Percentiles rank a stretch among this genome's conserved stretches.
Evolutionary conservation across 1,284 basidiomycete species (phyloP).

Genomic region (Phellopilus nigrolimitatus): DNA sequence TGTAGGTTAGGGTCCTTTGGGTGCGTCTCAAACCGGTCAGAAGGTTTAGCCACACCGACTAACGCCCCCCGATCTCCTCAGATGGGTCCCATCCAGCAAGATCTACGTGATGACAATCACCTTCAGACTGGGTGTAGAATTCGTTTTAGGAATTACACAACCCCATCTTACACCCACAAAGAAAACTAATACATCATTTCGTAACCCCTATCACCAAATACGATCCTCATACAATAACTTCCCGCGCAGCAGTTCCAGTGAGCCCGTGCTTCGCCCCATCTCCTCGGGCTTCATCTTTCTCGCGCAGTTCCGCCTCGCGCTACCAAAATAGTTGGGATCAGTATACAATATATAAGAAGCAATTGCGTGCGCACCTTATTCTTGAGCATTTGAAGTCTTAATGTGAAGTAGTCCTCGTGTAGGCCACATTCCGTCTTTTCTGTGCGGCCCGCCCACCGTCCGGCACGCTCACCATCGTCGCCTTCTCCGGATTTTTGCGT

Average conservation of each 20-base stretch:
- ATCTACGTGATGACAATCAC: no score
- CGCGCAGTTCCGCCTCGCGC: slow-evolving; percentile 27
- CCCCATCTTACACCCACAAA: no score
- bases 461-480: slow-evolving; percentile 79
- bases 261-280: background rate
- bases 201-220: background rate
- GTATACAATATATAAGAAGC: background rate
- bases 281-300: slow-evolving; percentile 24
- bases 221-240: background rate
- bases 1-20: no score
- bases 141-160: no score
- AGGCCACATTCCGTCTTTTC: slow-evolving; percentile 96
- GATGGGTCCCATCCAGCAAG: no score
- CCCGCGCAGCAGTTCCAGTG: background rate
- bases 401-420: slow-evolving; percentile 80
- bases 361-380: slow-evolving; percentile 22
- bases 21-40: no score
- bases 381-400: slow-evolving; percentile 41
- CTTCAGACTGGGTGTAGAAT: no score
- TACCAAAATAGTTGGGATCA: slow-evolving; percentile 12
- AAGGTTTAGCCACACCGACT: no score
- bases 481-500: slow-evolving; percentile 70
- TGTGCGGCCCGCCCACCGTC: slow-evolving; percentile 84
- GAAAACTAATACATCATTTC: no score
- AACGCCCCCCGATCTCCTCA: no score